A percentile compares a stretch with the other conserved stretches of the same genome.
Conservation (phyloP, 805 yeast species). For the Candida jianshihensis region DNA sequence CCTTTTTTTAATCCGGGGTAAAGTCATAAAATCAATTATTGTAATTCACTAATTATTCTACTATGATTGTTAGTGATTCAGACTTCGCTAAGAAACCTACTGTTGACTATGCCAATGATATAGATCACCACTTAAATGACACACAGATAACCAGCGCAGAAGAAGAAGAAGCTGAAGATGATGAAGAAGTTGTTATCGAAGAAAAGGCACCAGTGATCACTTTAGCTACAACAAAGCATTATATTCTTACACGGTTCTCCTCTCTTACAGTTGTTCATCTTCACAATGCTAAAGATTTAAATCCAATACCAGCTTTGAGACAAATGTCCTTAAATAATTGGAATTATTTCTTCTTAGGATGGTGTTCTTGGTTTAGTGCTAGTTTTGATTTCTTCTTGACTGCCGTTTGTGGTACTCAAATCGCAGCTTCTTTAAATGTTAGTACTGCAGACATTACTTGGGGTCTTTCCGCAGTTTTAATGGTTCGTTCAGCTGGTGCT, state of each 20-base stretch:
- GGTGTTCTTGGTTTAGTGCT: conserved; percentile 66
- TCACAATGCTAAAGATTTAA: conserved; percentile 21
- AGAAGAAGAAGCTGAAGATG: too few relatives aligned
- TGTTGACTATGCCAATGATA: too few relatives aligned
- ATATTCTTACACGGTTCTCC: conserved; percentile 20
- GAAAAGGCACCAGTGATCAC: conserved; percentile 9
- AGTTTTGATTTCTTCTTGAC: conserved; percentile 67
- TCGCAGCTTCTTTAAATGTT: conserved; percentile 43
- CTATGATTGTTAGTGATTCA: too few relatives aligned
- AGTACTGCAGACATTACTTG: conserved; percentile 51
- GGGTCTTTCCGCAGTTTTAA: conserved; percentile 67
- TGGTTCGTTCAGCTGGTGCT: conserved; percentile 71
- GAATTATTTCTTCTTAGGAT: conserved; percentile 53
- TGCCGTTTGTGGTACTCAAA: conserved; percentile 45
- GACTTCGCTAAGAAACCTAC: too few relatives aligned
- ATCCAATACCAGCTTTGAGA: conserved; percentile 37
- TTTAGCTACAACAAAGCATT: conserved; percentile 10
- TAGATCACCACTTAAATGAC: too few relatives aligned
- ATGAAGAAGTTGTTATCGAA: neutral
- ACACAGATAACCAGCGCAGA: too few relatives aligned
- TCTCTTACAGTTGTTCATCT: conserved; percentile 20
- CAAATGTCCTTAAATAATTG: conserved; percentile 38
- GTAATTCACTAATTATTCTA: too few relatives aligned
- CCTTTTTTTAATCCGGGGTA: too few relatives aligned
- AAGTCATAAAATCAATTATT: too few relatives aligned